These are phyloP conservation scores for Mycena sanguinolenta DNA, from an alignment of 768 basidiomycete species.

Conservation along the genomic window DNA sequence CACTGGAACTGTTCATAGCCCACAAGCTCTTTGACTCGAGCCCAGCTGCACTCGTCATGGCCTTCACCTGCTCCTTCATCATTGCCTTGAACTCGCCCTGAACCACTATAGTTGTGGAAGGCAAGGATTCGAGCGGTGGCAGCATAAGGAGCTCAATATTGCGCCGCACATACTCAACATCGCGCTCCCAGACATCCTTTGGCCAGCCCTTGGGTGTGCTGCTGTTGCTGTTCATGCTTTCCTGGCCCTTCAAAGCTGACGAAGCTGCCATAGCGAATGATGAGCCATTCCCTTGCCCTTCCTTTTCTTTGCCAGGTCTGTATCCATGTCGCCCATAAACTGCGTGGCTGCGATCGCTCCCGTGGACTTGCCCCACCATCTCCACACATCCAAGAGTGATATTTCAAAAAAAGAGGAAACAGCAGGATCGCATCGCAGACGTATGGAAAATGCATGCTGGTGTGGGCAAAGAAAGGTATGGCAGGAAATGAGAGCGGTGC, in stretches of 20 bases:
- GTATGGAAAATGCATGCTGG: too few species aligned
- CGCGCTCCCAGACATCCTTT: slow-evolving; percentile 67
- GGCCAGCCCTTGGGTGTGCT: slow-evolving; percentile 40
- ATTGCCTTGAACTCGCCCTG: slow-evolving; percentile 73
- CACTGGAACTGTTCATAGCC: slow-evolving; percentile 76
- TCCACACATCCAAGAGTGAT: too few species aligned
- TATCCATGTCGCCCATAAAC: too few species aligned
- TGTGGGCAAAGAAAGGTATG: too few species aligned
- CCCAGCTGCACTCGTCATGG: slow-evolving; percentile 45
- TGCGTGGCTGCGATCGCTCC: too few species aligned
- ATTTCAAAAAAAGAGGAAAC: too few species aligned
- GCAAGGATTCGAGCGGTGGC: slow-evolving; percentile 69
- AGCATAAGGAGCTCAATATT: slow-evolving; percentile 65
- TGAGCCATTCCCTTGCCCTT: slow-evolving; percentile 29
- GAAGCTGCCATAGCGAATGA: slow-evolving; percentile 18
- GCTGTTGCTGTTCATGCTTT: slow-evolving; percentile 16
- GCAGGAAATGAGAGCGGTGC: too few species aligned
- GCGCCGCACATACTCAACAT: slow-evolving; percentile 62
- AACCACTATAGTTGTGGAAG: slow-evolving; percentile 67
- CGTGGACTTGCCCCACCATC: too few species aligned
- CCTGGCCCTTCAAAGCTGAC: slow-evolving; percentile 29
- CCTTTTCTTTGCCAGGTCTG: too few species aligned
- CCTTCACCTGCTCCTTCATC: slow-evolving; percentile 69
- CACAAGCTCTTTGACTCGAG: slow-evolving; percentile 70
- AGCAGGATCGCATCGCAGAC: too few species aligned